Base-by-base conservation (phyloP, 495 filamentous ascomycete genomes). In the Evernia prunastri region DNA sequence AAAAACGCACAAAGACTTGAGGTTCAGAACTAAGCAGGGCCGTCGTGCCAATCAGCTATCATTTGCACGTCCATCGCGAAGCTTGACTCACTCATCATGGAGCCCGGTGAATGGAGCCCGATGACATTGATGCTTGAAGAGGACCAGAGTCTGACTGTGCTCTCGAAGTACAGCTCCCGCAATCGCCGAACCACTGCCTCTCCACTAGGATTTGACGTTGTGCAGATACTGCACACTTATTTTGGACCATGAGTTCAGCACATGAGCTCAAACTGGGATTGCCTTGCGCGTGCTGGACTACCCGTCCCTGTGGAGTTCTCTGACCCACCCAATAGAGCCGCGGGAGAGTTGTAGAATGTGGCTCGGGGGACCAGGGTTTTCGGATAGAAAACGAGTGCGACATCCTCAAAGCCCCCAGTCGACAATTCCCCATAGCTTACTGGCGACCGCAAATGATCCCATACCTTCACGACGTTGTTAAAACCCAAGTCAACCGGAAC, bases 21-120 rank as follows among this genome's bases (percentile, higher is more conserved):
- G 13, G 56, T 56, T 9, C 66, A 65, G 58, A 68, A 62, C 58
- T 67, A 40, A 60, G 23, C n/a, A 51, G 27, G 23, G 45, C 45
- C 23, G 23, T 11, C 27, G 45, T 51, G 11, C 45, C 45, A 4
- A 27, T 27, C 25, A 27, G 15, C 45, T 23, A 51, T 11, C n/a
- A 0, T 15, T 23, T 27, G 10, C n/a, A 20, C 40, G 40, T 43
- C 17, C 40, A 43, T 18, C 15, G 40, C 40, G 12, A 43, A 43
- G 40, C 15, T 43, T 43, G 40, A 20, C 40, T 18, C 8, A 43
- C 17, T 43, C 40, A 5, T 18, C 15, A 43, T 4, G 15, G 40
- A 43, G 17, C 15, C 40, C 40, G 17, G 20, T 2, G 40, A 43
- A n/a, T n/a, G n/a, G 40, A 43, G 17, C 15, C 40, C 40, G 17